Conservation (phyloP, 768 basidiomycete genomes). For the Crepidotus variabilis region DNA sequence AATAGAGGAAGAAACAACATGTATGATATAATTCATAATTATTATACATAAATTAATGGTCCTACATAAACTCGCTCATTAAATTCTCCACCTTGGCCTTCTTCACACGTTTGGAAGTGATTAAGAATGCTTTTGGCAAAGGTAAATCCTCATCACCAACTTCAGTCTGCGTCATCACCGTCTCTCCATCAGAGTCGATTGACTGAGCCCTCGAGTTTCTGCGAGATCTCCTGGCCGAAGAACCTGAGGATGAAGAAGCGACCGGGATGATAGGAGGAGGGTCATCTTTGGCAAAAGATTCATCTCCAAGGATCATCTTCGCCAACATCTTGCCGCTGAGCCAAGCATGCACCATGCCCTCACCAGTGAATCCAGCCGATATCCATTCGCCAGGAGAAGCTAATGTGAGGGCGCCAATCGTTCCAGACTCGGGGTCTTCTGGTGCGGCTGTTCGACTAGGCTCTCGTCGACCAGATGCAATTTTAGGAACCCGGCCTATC, state of each 20-base stretch:
- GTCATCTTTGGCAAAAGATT: background rate
- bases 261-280: background rate
- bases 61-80: background rate
- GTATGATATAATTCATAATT: no score
- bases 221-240: background rate
- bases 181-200: background rate
- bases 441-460: conserved; percentile 6
- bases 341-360: conserved; percentile 76
- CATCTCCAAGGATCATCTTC: conserved; percentile 47
- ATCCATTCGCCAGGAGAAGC: conserved; percentile 64
- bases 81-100: background rate
- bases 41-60: background rate
- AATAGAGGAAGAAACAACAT: no score
- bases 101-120: background rate
- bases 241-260: background rate
- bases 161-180: background rate
- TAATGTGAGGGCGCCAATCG: conserved; percentile 6
- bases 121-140: background rate
- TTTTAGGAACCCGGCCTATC: conserved; percentile 60
- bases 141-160: background rate
- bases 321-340: conserved; percentile 56
- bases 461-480: conserved; percentile 38
- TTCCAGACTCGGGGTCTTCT: conserved; percentile 4
- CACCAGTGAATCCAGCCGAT: conserved; percentile 65
- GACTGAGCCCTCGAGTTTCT: background rate